Evolutionary conservation across 192 early-diverging fungal species (phyloP), one percentile per base, ranked within the genome.

Genomic region (Entomortierella chlamydospora): DNA sequence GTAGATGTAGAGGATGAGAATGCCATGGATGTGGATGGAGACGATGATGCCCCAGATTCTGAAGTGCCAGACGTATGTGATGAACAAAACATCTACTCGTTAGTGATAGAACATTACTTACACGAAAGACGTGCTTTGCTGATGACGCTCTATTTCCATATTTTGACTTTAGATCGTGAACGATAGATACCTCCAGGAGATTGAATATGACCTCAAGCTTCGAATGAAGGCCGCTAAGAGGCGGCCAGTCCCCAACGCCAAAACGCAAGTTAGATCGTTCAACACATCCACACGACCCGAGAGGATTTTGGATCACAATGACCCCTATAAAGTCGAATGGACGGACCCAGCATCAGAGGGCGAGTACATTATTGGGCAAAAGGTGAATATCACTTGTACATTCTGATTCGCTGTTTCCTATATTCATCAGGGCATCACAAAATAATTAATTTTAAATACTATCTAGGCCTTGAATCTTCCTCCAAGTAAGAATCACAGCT

Each of bases 251-350:
- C 82, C 87, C 20, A 96, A 95, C 68, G 94, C 93, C 5, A 86
- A 88, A 57, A 65, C 86, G 13, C 91, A 94, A 57, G 93, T 95
- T 1, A 61, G 85, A 11, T 87, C 89, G 2, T 96, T 90, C 83
- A 97, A 97, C 61, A 72, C 82, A 15, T 84, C 90, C 41, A 78
- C 90, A 17, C 61, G 55, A 28, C 85, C 89, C 8, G 93, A 94
- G 60, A 83, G 64, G 0, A 95, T 96, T 77, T 83, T 88, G 23
- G 94, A 96, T 77, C 94, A 96, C 70, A 97, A 97, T 72, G 96
- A 97, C 66, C 95, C 95, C 8, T 95, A 93, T 73, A 90, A 92
- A 58, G 89, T 96, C 22, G 96, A 97, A 42, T 97, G 95, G 95
- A 90, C 91, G 0, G 70, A 89, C 0, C 64, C 86, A 0, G 69